These are phyloP conservation scores for Arthrobotrys conoides DNA, from an alignment of 2,329 filamentous ascomycete species.

Conservation along the genomic window DNA sequence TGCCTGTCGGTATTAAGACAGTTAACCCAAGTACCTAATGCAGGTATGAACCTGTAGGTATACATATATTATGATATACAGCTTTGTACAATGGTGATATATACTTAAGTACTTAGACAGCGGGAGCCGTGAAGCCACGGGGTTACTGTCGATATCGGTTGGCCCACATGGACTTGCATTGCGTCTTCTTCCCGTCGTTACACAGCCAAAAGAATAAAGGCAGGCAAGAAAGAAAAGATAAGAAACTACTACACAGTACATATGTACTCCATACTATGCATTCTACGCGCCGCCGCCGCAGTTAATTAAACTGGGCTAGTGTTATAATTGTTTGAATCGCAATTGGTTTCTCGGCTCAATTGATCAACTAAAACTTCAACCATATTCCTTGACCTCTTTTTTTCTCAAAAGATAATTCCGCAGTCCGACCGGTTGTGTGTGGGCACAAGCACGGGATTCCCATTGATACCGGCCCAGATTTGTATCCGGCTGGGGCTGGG, in stretches of 20 bases:
- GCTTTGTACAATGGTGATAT: not conserved
- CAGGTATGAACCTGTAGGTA: too few relatives aligned
- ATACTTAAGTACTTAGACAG: not conserved
- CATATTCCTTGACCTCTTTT: conserved; percentile 20
- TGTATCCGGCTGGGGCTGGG: conserved; percentile 25
- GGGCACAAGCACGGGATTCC: conserved; percentile 24
- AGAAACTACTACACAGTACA: not conserved
- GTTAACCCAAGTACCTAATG: too few relatives aligned
- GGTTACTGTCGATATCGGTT: not conserved
- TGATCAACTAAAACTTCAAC: conserved; percentile 35
- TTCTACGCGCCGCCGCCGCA: conserved; percentile 25
- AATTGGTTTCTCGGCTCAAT: not conserved
- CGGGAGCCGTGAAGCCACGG: not conserved
- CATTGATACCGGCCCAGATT: conserved; percentile 30
- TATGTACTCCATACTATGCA: not conserved
- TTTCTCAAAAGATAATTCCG: conserved; percentile 13
- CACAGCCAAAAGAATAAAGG: conserved; percentile 24
- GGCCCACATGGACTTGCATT: conserved; percentile 36
- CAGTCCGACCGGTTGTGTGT: conserved; percentile 2
- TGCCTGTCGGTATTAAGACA: too few relatives aligned
- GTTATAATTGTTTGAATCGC: too few relatives aligned
- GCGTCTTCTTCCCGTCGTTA: conserved; percentile 35
- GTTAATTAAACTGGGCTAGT: conserved; percentile 25
- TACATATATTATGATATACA: too few relatives aligned
- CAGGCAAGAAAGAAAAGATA: not conserved